phyloP scores from a whole-genome alignment of 2,329 filamentous ascomycete species.

The Fusarium sarcochroum region DNA sequence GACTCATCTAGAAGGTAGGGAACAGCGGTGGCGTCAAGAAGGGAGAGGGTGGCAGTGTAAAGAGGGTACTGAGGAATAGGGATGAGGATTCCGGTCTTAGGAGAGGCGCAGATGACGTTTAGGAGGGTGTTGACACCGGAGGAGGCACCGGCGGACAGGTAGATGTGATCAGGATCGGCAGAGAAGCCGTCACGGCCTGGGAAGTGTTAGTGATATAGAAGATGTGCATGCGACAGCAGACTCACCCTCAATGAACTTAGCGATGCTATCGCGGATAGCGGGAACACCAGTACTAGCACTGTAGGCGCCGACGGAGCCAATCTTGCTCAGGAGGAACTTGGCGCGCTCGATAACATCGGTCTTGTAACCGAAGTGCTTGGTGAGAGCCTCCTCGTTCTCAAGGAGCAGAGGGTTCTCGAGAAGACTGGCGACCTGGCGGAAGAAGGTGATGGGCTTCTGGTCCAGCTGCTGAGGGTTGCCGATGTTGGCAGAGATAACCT shows the following conservation, averaged over 20 bases:
- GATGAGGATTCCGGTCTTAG: constrained; percentile 86
- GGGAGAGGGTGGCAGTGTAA: constrained; percentile 91
- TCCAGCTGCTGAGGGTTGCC: constrained; percentile 99
- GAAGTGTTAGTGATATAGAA: constrained; percentile 3
- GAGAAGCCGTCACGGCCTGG: constrained; percentile 88
- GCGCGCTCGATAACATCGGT: constrained; percentile 89
- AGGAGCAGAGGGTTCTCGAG: constrained; percentile 91
- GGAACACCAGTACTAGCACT: constrained; percentile 93
- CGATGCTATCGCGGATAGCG: constrained; percentile 88
- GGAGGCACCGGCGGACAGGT: constrained; percentile 91
- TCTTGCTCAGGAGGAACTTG: constrained; percentile 81
- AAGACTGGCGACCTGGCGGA: constrained; percentile 94
- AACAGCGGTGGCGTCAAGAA: constrained; percentile 88
- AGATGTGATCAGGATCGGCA: constrained; percentile 84
- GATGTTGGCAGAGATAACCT: constrained; percentile 97
- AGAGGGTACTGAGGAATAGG: constrained; percentile 98
- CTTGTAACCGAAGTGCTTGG: constrained; percentile 86
- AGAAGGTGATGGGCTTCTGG: constrained; percentile 99
- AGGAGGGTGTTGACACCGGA: constrained; percentile 95
- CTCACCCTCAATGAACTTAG: constrained; percentile 90
- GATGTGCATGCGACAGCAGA: constrained; percentile 30
- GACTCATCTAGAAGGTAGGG: constrained; percentile 95
- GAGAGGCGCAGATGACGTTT: constrained; percentile 85
- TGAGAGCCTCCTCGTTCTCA: constrained; percentile 84
- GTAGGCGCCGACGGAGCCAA: constrained; percentile 95